Evolutionary conservation across 305 asterid species (phyloP).

Genomic region (Rubia tinctorum): DNA sequence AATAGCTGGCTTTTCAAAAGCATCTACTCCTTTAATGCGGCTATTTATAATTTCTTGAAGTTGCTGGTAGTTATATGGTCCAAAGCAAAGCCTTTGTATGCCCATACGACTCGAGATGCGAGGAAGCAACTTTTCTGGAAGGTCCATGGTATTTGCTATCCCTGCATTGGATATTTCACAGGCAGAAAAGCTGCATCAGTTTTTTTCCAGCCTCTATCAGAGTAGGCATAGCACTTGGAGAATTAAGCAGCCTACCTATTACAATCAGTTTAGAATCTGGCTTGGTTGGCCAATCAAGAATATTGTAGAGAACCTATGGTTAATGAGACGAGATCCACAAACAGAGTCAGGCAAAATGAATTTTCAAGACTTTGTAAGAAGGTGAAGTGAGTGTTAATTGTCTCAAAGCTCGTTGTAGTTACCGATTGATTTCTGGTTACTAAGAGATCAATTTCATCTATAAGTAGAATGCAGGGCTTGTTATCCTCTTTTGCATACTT

Average conservation of each 20-base stretch:
- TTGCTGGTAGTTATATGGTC: constrained; percentile 88
- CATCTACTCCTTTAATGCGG: constrained; percentile 81
- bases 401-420: constrained; percentile 23
- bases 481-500: constrained; percentile 44
- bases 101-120: constrained; percentile 99
- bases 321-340: not conserved
- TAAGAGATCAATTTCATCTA: constrained; percentile 91
- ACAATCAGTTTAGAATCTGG: constrained; percentile 86
- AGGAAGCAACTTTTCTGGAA: constrained; percentile 97
- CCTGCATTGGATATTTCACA: constrained; percentile 42
- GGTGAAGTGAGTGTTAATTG: not conserved
- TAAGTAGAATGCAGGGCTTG: constrained; percentile 89
- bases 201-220: not conserved
- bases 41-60: constrained; percentile 90
- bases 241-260: constrained; percentile 54
- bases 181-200: constrained; percentile 3
- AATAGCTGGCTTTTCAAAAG: constrained; percentile 84
- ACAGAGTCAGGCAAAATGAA: not conserved
- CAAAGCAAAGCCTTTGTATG: constrained; percentile 97
- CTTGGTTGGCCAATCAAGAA: constrained; percentile 97
- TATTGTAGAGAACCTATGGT: constrained; percentile 82
- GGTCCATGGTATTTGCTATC: constrained; percentile 99
- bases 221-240: constrained; percentile 13
- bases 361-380: not conserved
- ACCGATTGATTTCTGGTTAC: constrained; percentile 96